Conservation (phyloP, 345 rosid species). For the Rhizophora apiculata region DNA sequence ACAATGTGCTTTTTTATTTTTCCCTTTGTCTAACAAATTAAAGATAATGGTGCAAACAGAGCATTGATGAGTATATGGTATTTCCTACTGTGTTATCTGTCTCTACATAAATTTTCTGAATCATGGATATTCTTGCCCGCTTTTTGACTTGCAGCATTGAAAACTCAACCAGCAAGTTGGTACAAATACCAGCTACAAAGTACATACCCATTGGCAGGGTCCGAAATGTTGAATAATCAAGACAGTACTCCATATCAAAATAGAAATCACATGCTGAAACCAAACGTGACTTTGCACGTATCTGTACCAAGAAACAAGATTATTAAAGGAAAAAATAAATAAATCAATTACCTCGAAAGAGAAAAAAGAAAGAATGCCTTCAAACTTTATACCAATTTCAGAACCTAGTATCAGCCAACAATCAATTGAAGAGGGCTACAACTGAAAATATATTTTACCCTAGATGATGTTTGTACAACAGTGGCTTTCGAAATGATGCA, state of each 20-base stretch:
- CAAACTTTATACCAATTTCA: constrained; percentile 5
- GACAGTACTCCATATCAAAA: constrained; percentile 86
- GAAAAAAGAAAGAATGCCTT: constrained; percentile 6
- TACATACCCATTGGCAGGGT: constrained; percentile 52
- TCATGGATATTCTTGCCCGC: too few relatives aligned
- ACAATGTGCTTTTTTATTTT: neutral
- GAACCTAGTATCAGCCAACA: constrained; percentile 5
- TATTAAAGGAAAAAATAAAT: constrained; percentile 4
- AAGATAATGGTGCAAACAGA: too few relatives aligned
- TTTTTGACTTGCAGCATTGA: too few relatives aligned
- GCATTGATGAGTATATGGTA: too few relatives aligned
- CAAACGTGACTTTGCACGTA: constrained; percentile 38
- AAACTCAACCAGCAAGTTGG: neutral
- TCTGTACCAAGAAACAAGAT: constrained; percentile 45
- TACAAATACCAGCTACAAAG: constrained; percentile 5
- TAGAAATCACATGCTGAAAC: constrained; percentile 51
- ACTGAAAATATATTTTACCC: constrained; percentile 41
- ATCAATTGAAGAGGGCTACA: neutral
- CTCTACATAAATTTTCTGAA: too few relatives aligned
- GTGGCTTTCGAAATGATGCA: constrained; percentile 75
- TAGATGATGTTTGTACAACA: constrained; percentile 47
- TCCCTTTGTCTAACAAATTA: neutral
- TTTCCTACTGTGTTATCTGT: too few relatives aligned
- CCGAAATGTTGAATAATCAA: constrained; percentile 87
- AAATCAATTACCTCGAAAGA: constrained; percentile 7